These are phyloP conservation scores for Porphyrellus cyaneotinctus DNA, from an alignment of 768 basidiomycete species.

Conservation along the genomic window DNA sequence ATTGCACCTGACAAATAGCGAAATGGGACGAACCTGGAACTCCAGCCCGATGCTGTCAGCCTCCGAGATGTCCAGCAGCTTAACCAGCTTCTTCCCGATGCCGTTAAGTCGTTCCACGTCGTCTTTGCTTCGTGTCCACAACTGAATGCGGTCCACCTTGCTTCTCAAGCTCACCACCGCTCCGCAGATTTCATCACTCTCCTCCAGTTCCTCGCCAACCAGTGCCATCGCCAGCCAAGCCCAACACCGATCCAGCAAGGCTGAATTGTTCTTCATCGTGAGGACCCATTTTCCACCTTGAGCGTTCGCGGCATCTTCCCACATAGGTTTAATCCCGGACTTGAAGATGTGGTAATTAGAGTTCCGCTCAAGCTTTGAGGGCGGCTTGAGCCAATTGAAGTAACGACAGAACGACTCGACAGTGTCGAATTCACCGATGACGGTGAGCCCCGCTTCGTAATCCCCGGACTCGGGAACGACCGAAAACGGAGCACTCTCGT, in stretches of 20 bases:
- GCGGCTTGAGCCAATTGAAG: slow-evolving; percentile 92
- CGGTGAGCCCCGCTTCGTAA: slow-evolving; percentile 82
- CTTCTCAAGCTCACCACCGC: slow-evolving; percentile 84
- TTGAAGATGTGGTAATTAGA: slow-evolving; percentile 97
- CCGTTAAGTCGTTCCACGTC: slow-evolving; percentile 81
- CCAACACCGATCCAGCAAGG: slow-evolving; percentile 84
- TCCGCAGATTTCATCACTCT: slow-evolving; percentile 72
- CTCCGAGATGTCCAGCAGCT: slow-evolving; percentile 79
- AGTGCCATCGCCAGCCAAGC: slow-evolving; percentile 87
- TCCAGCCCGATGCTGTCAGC: slow-evolving; percentile 82
- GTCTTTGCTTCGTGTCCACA: slow-evolving; percentile 86
- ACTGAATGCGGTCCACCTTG: slow-evolving; percentile 86
- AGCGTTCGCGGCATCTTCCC: slow-evolving; percentile 92
- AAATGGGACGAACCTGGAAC: slow-evolving; percentile 64
- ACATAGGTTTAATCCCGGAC: slow-evolving; percentile 92
- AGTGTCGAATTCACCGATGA: slow-evolving; percentile 87
- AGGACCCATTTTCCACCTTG: slow-evolving; percentile 94
- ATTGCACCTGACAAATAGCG: not conserved
- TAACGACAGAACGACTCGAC: slow-evolving; percentile 89
- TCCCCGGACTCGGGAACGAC: slow-evolving; percentile 60
- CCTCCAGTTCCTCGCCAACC: slow-evolving; percentile 63
- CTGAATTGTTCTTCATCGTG: slow-evolving; percentile 83
- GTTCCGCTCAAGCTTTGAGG: slow-evolving; percentile 82
- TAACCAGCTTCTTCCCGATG: slow-evolving; percentile 80
- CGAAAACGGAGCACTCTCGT: slow-evolving; percentile 28